These are phyloP conservation scores for Ilyonectria sp. DNA, from an alignment of 2,329 filamentous ascomycete genomes.

Conservation along the genomic window DNA sequence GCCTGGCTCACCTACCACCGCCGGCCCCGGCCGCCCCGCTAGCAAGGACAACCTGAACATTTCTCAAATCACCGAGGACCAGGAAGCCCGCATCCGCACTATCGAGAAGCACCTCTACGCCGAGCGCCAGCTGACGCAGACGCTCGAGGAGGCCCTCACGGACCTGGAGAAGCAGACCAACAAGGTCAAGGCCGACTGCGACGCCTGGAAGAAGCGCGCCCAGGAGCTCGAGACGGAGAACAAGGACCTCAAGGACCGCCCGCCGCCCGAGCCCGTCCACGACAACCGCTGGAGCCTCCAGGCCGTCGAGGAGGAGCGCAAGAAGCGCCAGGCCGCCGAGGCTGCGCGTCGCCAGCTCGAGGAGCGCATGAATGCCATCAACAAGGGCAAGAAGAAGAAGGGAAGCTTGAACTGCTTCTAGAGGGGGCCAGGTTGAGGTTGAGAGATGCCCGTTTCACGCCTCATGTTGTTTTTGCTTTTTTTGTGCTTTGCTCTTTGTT, in stretches of 20 bases:
- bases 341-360: constrained; percentile 90
- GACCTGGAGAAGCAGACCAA: constrained; percentile 94
- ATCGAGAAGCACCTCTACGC: constrained; percentile 97
- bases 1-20: constrained; percentile 67
- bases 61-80: constrained; percentile 90
- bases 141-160: constrained; percentile 93
- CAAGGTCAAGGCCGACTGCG: constrained; percentile 91
- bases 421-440: constrained; percentile 44
- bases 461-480: constrained; percentile 43
- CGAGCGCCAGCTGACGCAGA: constrained; percentile 96
- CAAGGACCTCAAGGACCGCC: constrained; percentile 72
- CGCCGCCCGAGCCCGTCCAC: constrained; percentile 61
- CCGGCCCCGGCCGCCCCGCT: constrained; percentile 76
- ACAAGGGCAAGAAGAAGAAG: constrained; percentile 94
- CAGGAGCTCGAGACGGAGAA: constrained; percentile 81
- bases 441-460: constrained; percentile 42
- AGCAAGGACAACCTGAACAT: constrained; percentile 82
- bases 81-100: constrained; percentile 93
- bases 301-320: constrained; percentile 95
- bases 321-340: constrained; percentile 92
- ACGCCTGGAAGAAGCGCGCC: constrained; percentile 91
- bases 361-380: constrained; percentile 93
- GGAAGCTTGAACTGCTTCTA: constrained; percentile 98
- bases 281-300: constrained; percentile 81
- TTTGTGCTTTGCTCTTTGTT: constrained; percentile 38